Evolutionary conservation across 306 rosid genomes (phyloP).

Genomic region (Fagus sylvatica): DNA sequence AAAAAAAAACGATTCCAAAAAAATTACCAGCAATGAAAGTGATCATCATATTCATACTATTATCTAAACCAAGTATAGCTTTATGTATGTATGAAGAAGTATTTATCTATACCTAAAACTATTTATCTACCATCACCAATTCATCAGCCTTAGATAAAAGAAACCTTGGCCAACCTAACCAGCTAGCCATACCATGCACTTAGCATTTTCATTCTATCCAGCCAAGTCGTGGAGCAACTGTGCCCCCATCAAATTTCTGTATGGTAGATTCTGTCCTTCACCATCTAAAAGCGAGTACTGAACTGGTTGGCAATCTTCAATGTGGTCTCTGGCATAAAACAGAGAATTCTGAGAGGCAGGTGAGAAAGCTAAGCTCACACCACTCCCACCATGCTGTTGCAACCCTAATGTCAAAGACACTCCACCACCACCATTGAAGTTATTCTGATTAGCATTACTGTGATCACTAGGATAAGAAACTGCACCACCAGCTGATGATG

Average conservation of each 20-base stretch:
- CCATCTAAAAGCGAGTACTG: constrained; percentile 77
- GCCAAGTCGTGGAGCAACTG: constrained; percentile 82
- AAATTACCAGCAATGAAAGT: constrained; percentile 20
- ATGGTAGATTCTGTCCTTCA: constrained; percentile 67
- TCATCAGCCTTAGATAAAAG: neutral
- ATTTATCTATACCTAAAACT: constrained; percentile 25
- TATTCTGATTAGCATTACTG: constrained; percentile 20
- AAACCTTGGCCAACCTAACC: neutral
- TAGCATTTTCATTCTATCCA: constrained; percentile 22
- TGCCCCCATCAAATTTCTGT: constrained; percentile 82
- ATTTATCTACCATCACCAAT: constrained; percentile 3
- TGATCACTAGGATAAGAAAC: constrained; percentile 27
- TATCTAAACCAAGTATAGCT: constrained; percentile 38
- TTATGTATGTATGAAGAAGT: constrained; percentile 40
- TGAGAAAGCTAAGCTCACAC: constrained; percentile 67
- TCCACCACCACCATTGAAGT: constrained; percentile 42
- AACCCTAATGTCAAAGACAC: constrained; percentile 89
- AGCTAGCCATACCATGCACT: neutral
- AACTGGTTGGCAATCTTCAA: constrained; percentile 66
- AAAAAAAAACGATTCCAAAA: neutral
- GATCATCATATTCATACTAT: constrained; percentile 8
- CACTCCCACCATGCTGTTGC: constrained; percentile 72
- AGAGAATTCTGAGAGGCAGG: constrained; percentile 55
- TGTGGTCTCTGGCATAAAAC: constrained; percentile 66
- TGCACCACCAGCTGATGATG: constrained; percentile 9